Percentiles rank a stretch among this genome's conserved stretches.
Conservation (phyloP, 1,139 yeast genomes). For the Groenewaldozyma auringiensis region DNA sequence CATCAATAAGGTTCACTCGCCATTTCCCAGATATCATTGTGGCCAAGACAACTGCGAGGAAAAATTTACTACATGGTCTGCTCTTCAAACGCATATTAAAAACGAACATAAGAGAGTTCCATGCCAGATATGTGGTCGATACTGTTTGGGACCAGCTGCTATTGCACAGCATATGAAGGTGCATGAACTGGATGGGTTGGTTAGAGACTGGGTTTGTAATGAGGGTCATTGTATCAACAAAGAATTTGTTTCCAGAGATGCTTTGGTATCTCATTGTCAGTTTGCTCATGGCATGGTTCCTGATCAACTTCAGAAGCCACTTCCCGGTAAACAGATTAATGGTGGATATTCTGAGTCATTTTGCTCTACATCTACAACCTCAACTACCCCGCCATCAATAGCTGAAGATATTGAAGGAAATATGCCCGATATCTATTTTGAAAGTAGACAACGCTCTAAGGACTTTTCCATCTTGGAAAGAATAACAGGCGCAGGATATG, state of each 20-base stretch:
- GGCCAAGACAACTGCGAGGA: constrained; percentile 53
- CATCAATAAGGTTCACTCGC: constrained; percentile 26
- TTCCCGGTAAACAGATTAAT: not conserved
- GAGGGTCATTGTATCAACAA: constrained; percentile 12
- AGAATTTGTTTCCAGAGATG: constrained; percentile 8
- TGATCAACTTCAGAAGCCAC: constrained; percentile 15
- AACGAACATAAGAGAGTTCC: constrained; percentile 63
- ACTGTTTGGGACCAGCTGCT: constrained; percentile 68
- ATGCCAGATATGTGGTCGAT: constrained; percentile 62
- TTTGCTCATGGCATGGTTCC: constrained; percentile 32
- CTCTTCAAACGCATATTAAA: constrained; percentile 62
- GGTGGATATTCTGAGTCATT: not conserved
- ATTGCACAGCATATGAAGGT: constrained; percentile 53
- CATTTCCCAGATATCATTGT: constrained; percentile 38
- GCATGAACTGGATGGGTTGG: constrained; percentile 16
- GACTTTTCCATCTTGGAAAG: constrained; percentile 24
- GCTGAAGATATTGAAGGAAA: not conserved
- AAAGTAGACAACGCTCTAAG: not conserved
- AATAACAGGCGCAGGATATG: constrained; percentile 34
- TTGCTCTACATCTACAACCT: not conserved
- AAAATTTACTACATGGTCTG: constrained; percentile 68
- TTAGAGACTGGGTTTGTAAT: constrained; percentile 17
- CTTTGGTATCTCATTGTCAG: constrained; percentile 38
- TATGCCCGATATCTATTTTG: not conserved
- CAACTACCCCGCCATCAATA: not conserved